Evolutionary conservation across 2,329 filamentous ascomycete genomes (phyloP).

Genomic region (Paecilomyces formosus): DNA sequence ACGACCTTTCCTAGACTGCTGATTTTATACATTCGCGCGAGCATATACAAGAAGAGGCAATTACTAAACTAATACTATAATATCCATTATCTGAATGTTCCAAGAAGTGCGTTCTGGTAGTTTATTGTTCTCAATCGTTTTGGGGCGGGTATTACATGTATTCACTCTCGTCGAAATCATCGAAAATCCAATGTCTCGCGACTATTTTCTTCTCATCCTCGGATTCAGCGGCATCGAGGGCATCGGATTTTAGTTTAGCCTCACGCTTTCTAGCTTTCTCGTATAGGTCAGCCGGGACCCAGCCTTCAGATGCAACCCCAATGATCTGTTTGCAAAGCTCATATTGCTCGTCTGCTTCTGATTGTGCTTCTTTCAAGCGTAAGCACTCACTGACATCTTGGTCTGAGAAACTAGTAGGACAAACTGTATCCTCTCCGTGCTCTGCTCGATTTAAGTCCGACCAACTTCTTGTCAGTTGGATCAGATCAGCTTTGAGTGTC

Average conservation of each 20-base stretch:
- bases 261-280: not conserved
- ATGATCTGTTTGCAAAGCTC: not conserved
- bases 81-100: too few relatives aligned
- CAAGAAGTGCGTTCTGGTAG: too few relatives aligned
- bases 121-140: not conserved
- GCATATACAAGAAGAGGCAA: too few relatives aligned
- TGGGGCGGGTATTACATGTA: not conserved
- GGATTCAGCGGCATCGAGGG: not conserved
- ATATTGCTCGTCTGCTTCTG: not conserved
- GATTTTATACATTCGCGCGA: too few relatives aligned
- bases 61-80: too few relatives aligned
- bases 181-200: not conserved
- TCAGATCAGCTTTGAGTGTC: constrained; percentile 15
- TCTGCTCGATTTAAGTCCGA: constrained; percentile 1
- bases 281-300: constrained; percentile 4
- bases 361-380: not conserved
- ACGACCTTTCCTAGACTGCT: too few relatives aligned
- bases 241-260: not conserved
- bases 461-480: constrained; percentile 15
- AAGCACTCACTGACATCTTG: not conserved
- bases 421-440: not conserved
- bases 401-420: constrained; percentile 1
- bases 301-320: constrained; percentile 7
- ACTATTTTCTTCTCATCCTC: not conserved
- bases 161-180: not conserved